Conservation (phyloP, 805 yeast genomes). For the Saturnispora serradocipensis region DNA sequence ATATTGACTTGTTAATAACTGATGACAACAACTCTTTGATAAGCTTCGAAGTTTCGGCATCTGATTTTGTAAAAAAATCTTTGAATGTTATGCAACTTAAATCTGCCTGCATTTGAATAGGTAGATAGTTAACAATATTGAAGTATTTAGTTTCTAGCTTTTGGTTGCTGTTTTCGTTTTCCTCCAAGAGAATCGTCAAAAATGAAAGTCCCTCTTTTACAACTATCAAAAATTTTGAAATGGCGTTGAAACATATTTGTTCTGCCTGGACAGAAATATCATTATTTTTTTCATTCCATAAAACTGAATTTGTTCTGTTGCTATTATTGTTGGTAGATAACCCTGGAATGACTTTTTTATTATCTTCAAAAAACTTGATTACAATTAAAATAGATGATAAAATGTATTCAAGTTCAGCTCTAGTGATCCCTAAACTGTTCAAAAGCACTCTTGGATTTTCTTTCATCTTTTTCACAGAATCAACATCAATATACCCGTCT, state of each 20-base stretch:
- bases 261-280: slow-evolving; percentile 83
- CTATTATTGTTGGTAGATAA: slow-evolving; percentile 43
- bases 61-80: slow-evolving; percentile 67
- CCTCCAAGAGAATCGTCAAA: slow-evolving; percentile 71
- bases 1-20: slow-evolving; percentile 77
- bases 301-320: slow-evolving; percentile 41
- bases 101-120: slow-evolving; percentile 58
- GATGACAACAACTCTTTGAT: slow-evolving; percentile 84
- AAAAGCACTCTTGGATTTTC: slow-evolving; percentile 28
- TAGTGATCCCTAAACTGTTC: slow-evolving; percentile 37
- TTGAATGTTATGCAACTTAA: slow-evolving; percentile 60
- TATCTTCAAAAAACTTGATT: slow-evolving; percentile 59
- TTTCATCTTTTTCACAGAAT: slow-evolving; percentile 36
- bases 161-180: slow-evolving; percentile 27
- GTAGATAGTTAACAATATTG: slow-evolving; percentile 61
- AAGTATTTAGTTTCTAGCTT: slow-evolving; percentile 31
- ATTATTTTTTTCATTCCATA: slow-evolving; percentile 31
- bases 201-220: slow-evolving; percentile 89
- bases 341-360: slow-evolving; percentile 54
- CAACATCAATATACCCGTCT: slow-evolving; percentile 28
- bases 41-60: slow-evolving; percentile 44
- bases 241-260: slow-evolving; percentile 74
- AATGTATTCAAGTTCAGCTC: slow-evolving; percentile 53
- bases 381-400: slow-evolving; percentile 62
- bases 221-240: slow-evolving; percentile 63